Conservation (phyloP, 2,329 filamentous ascomycete species). For the Fusarium newnesense region DNA sequence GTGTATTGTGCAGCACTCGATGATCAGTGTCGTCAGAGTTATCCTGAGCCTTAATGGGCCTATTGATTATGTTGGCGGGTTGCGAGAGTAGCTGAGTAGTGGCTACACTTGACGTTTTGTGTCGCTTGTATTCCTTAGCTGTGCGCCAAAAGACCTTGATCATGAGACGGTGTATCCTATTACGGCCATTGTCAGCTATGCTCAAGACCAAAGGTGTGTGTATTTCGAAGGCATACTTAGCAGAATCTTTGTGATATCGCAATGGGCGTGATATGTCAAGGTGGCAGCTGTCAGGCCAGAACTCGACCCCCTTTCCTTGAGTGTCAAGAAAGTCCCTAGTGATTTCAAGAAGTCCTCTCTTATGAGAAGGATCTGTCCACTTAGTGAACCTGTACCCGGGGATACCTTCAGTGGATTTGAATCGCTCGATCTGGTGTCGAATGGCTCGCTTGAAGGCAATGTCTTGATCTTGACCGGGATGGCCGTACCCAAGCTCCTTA, state of each 20-base stretch:
- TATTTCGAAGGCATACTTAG: slow-evolving; percentile 7
- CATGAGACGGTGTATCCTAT: slow-evolving; percentile 16
- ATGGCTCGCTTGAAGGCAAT: slow-evolving; percentile 28
- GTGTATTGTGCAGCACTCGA: neutral
- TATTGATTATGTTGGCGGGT: neutral
- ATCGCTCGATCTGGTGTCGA: neutral
- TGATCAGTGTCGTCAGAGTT: neutral
- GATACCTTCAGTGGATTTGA: neutral
- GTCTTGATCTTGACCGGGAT: neutral
- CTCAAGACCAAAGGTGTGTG: neutral
- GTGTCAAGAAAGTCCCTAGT: slow-evolving; percentile 20
- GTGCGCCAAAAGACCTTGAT: slow-evolving; percentile 18
- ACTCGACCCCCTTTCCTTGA: slow-evolving; percentile 23
- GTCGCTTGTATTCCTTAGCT: slow-evolving; percentile 9
- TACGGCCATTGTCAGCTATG: neutral
- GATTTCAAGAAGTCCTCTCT: slow-evolving; percentile 28
- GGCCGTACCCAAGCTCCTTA: slow-evolving; percentile 25
- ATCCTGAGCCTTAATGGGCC: neutral
- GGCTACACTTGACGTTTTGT: neutral
- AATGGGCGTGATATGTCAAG: neutral
- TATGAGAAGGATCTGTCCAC: slow-evolving; percentile 26
- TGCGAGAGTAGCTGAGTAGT: fast-evolving
- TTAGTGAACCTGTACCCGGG: slow-evolving; percentile 1
- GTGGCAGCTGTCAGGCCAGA: slow-evolving; percentile 25
- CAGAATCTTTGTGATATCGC: slow-evolving; percentile 19